phyloP scores from a whole-genome alignment of 129 eudicot genomes.

The Flaveria sonorensis region DNA sequence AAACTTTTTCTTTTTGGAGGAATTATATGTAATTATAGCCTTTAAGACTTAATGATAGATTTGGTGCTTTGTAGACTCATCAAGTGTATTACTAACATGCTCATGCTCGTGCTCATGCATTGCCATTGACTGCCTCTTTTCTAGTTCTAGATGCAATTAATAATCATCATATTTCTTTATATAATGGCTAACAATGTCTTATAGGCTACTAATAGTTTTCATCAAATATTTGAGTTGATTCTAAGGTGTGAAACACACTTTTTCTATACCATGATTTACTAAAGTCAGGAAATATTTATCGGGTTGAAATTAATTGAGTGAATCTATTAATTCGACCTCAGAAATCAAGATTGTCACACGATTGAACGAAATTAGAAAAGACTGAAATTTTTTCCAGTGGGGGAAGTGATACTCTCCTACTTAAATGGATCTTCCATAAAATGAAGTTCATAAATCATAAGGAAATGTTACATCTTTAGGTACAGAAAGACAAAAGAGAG shows the following conservation, averaged over 20 bases:
- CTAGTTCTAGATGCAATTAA: not conserved
- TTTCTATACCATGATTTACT: not conserved
- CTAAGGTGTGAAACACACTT: not conserved
- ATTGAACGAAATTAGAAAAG: not conserved
- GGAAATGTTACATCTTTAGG: too few relatives aligned
- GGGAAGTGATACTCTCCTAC: not conserved
- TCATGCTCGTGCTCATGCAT: conserved; percentile 35
- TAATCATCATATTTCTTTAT: not conserved
- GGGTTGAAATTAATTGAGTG: not conserved
- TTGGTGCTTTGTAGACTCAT: conserved; percentile 38
- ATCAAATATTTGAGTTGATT: not conserved
- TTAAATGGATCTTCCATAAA: not conserved
- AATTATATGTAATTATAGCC: conserved; percentile 27
- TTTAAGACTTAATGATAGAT: conserved; percentile 37
- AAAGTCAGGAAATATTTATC: not conserved
- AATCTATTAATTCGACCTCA: not conserved
- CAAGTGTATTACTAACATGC: conserved; percentile 32
- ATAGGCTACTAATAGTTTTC: not conserved
- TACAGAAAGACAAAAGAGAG: not conserved
- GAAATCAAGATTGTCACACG: not conserved
- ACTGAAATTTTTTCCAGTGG: not conserved
- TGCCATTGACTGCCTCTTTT: conserved; percentile 29
- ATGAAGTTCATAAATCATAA: too few relatives aligned
- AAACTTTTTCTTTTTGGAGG: conserved; percentile 18
- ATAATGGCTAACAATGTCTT: not conserved